Conservation (phyloP, 768 basidiomycete species). For the Termitomyces sp. region DNA sequence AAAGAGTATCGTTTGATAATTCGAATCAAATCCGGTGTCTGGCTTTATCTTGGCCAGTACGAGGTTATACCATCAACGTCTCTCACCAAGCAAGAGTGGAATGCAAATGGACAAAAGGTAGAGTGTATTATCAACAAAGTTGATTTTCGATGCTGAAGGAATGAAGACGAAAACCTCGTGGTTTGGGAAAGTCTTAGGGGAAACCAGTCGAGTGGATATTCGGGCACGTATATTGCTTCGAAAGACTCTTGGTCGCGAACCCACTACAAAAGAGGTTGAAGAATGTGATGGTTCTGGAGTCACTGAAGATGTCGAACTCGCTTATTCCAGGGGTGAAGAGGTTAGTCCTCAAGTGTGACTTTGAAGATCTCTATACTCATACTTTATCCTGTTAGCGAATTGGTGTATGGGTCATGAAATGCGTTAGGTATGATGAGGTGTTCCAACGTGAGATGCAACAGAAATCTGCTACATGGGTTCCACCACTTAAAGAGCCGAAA, state of each 20-base stretch:
- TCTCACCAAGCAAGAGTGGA: slow-evolving; percentile 11
- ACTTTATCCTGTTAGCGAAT: not conserved
- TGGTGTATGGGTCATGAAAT: not conserved
- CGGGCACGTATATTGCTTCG: slow-evolving; percentile 11
- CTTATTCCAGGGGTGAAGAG: slow-evolving; percentile 2
- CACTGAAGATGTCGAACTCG: not conserved
- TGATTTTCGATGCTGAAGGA: not conserved
- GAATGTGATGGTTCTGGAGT: not conserved
- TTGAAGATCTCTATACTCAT: not conserved
- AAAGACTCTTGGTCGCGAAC: not conserved
- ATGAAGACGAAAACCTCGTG: slow-evolving; percentile 3
- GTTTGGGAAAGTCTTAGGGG: not conserved
- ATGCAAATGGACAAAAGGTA: not conserved
- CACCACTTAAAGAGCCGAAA: not conserved
- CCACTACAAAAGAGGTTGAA: slow-evolving; percentile 2
- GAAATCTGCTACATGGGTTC: not conserved
- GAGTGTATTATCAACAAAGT: not conserved
- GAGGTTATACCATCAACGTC: slow-evolving; percentile 1
- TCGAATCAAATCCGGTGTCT: not conserved
- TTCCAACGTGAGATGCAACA: not conserved
- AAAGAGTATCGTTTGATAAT: slow-evolving; percentile 2
- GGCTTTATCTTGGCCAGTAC: slow-evolving; percentile 17
- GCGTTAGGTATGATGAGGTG: not conserved
- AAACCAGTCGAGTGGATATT: not conserved
- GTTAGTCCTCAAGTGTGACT: not conserved